Percentiles rank a stretch among this genome's conserved stretches.
These are phyloP conservation scores for Pyricularia pennisetigena DNA, from an alignment of 2,329 filamentous ascomycete genomes.

Conservation along the genomic window DNA sequence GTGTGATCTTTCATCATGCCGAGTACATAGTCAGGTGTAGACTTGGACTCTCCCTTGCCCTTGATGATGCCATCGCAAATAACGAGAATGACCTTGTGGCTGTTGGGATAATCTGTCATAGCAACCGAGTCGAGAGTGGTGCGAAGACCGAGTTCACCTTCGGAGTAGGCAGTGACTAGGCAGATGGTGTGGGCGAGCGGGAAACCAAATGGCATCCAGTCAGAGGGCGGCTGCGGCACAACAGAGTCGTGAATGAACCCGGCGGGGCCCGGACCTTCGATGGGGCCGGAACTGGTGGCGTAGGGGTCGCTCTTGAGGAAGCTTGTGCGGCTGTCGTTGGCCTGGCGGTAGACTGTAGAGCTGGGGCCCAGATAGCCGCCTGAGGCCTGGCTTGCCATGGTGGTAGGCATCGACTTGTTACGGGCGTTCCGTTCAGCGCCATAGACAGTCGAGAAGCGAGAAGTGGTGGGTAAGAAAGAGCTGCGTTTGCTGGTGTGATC, in stretches of 20 bases:
- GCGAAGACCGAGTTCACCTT: slow-evolving; percentile 84
- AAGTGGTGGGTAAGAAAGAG: slow-evolving; percentile 89
- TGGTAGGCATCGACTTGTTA: slow-evolving; percentile 58
- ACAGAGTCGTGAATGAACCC: slow-evolving; percentile 97
- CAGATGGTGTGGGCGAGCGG: slow-evolving; percentile 90
- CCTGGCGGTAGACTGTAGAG: slow-evolving; percentile 57
- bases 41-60: slow-evolving; percentile 76
- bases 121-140: slow-evolving; percentile 94
- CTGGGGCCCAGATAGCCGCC: slow-evolving; percentile 61
- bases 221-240: slow-evolving; percentile 88
- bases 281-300: slow-evolving; percentile 38
- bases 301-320: slow-evolving; percentile 53
- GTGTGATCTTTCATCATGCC: slow-evolving; percentile 93
- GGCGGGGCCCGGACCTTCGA: slow-evolving; percentile 69
- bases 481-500: slow-evolving; percentile 71
- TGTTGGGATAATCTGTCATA: slow-evolving; percentile 97
- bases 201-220: slow-evolving; percentile 96
- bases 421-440: slow-evolving; percentile 54
- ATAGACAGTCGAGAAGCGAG: slow-evolving; percentile 87
- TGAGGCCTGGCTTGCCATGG: slow-evolving; percentile 86
- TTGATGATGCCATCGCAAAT: slow-evolving; percentile 98
- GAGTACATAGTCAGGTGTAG: slow-evolving; percentile 83
- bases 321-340: slow-evolving; percentile 53
- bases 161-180: slow-evolving; percentile 92
- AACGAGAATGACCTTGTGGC: slow-evolving; percentile 92